Percentiles rank a stretch among this genome's conserved stretches.
Evolutionary conservation across 306 rosid genomes (phyloP).

Genomic region (Cicer arietinum): DNA sequence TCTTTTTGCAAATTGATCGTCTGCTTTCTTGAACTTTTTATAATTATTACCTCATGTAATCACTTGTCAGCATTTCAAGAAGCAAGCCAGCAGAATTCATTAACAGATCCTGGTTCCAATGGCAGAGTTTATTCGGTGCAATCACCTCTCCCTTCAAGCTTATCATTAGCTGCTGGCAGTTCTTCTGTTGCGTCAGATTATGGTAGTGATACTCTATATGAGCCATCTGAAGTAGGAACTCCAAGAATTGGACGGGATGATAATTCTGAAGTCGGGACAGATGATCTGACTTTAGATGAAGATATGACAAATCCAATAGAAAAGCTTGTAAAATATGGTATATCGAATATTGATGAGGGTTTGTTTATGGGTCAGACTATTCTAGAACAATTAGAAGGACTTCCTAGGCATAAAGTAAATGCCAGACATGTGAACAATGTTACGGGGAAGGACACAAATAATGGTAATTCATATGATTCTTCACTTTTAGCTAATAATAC

Average conservation of each 20-base stretch:
- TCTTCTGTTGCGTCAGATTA: constrained; percentile 87
- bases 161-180: constrained; percentile 76
- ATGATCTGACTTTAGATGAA: constrained; percentile 86
- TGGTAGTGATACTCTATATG: constrained; percentile 95
- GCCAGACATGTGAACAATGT: constrained; percentile 65
- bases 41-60: constrained; percentile 41
- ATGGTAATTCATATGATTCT: constrained; percentile 75
- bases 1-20: constrained; percentile 40
- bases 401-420: constrained; percentile 83
- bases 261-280: constrained; percentile 77
- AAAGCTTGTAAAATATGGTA: constrained; percentile 82
- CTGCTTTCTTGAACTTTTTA: constrained; percentile 44
- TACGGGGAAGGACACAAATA: constrained; percentile 55
- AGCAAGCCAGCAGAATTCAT: constrained; percentile 66
- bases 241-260: constrained; percentile 79
- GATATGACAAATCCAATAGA: constrained; percentile 85
- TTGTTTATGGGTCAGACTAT: constrained; percentile 96
- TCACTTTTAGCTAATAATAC: constrained; percentile 69
- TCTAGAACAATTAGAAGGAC: constrained; percentile 97
- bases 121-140: constrained; percentile 59
- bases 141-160: constrained; percentile 61
- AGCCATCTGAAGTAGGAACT: constrained; percentile 86
- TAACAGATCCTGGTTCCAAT: constrained; percentile 58
- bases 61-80: constrained; percentile 85
- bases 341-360: constrained; percentile 95